These are phyloP conservation scores for Euryodendron excelsum DNA, from an alignment of 148 eudicot genomes.

Conservation along the genomic window DNA sequence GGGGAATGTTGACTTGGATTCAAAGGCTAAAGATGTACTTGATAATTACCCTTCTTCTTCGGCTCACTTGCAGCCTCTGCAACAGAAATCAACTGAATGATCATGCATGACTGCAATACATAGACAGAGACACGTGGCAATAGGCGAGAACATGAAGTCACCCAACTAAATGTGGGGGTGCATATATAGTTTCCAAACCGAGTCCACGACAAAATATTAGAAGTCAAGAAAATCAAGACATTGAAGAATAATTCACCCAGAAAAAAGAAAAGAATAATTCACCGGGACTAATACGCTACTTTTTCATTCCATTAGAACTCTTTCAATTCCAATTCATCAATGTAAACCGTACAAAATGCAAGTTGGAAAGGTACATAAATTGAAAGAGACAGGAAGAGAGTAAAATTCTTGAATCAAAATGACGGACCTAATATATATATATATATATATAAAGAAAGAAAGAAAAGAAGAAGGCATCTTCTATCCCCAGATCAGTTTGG, in stretches of 20 bases:
- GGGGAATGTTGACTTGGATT: too few relatives aligned
- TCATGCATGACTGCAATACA: neutral
- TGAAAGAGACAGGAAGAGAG: neutral
- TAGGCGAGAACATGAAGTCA: neutral
- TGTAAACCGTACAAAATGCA: neutral
- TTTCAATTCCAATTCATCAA: slow-evolving; percentile 5
- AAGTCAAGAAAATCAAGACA: neutral
- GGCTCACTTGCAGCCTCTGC: slow-evolving; percentile 25
- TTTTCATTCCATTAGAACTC: neutral
- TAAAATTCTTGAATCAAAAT: slow-evolving; percentile 3
- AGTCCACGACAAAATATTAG: neutral
- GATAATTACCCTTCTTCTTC: neutral
- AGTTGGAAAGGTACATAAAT: neutral
- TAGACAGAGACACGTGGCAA: slow-evolving; percentile 2
- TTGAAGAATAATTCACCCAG: neutral
- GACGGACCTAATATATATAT: neutral
- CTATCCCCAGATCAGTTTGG: slow-evolving; percentile 19
- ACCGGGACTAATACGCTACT: neutral
- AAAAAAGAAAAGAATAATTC: neutral
- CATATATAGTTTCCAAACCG: neutral
- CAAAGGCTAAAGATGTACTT: too few relatives aligned
- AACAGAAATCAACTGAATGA: neutral
- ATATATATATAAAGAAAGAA: neutral
- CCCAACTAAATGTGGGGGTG: neutral
- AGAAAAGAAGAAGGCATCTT: slow-evolving; percentile 4